Evolutionary conservation across 441 rosid species (phyloP).

Genomic region (Adansonia rubrostipa): DNA sequence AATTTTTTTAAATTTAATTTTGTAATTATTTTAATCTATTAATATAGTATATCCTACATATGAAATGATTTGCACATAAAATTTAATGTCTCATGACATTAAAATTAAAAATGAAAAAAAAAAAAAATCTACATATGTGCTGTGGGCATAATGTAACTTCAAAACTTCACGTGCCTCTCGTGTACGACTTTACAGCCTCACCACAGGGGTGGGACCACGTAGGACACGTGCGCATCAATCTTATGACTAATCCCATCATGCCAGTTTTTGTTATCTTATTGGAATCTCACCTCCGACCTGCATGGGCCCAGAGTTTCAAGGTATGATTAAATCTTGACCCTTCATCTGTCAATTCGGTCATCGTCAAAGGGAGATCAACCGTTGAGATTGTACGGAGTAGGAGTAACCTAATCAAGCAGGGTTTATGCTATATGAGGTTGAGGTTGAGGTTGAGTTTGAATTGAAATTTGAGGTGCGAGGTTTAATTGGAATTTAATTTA

Average conservation of each 20-base stretch:
- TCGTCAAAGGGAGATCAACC: background rate
- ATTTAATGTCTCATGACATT: no score
- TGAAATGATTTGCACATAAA: no score
- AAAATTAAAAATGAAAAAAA: no score
- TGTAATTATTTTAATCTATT: no score
- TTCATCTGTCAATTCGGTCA: background rate
- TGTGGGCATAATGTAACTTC: background rate
- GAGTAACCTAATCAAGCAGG: no score
- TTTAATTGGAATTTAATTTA: no score
- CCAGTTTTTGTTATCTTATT: background rate
- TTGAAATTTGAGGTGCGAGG: no score
- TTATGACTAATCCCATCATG: background rate
- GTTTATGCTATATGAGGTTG: no score
- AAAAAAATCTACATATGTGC: background rate
- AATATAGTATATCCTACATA: no score
- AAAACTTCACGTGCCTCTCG: conserved; percentile 29
- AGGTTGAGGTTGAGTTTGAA: no score
- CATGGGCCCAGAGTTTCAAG: background rate
- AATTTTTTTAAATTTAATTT: no score
- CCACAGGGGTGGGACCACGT: conserved; percentile 13
- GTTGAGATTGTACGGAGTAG: no score
- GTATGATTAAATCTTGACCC: background rate
- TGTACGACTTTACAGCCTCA: background rate
- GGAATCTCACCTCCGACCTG: background rate
- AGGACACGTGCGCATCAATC: background rate